phyloP scores from a whole-genome alignment of 768 basidiomycete genomes.

The Rhizopogon salebrosus region DNA sequence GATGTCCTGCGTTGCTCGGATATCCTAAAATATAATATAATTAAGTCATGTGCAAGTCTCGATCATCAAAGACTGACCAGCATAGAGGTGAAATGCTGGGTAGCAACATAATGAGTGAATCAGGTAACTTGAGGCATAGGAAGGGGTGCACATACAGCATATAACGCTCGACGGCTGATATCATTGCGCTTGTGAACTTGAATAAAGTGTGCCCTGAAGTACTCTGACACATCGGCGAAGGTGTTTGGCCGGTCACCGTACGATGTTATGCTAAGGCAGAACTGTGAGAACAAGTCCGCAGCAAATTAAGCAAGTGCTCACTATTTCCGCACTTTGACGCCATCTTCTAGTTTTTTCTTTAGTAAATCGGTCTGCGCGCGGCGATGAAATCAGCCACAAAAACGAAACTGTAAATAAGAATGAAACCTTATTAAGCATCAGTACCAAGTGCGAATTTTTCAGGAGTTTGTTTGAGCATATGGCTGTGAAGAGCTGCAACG shows the following conservation, averaged over 20 bases:
- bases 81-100: slow-evolving; percentile 68
- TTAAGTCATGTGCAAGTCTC: not conserved
- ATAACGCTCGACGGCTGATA: slow-evolving; percentile 51
- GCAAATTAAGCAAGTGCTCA: slow-evolving; percentile 33
- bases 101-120: slow-evolving; percentile 1
- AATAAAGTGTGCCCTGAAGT: slow-evolving; percentile 82
- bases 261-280: slow-evolving; percentile 58
- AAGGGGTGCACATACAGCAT: slow-evolving; percentile 44
- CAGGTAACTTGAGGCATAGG: not conserved
- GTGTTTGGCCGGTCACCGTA: slow-evolving; percentile 70
- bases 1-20: slow-evolving; percentile 60
- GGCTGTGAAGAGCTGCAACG: slow-evolving; percentile 68
- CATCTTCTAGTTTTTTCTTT: slow-evolving; percentile 63
- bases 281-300: slow-evolving; percentile 1
- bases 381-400: slow-evolving; percentile 3
- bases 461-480: slow-evolving; percentile 75
- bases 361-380: slow-evolving; percentile 62
- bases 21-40: slow-evolving; percentile 43
- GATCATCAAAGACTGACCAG: slow-evolving; percentile 36
- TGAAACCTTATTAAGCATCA: slow-evolving; percentile 73
- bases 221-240: slow-evolving; percentile 65
- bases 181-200: slow-evolving; percentile 71
- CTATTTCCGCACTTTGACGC: slow-evolving; percentile 71
- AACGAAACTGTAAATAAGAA: slow-evolving; percentile 4
- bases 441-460: slow-evolving; percentile 64